phyloP scores from a whole-genome alignment of 306 rosid genomes.

The Cucumis melo region DNA sequence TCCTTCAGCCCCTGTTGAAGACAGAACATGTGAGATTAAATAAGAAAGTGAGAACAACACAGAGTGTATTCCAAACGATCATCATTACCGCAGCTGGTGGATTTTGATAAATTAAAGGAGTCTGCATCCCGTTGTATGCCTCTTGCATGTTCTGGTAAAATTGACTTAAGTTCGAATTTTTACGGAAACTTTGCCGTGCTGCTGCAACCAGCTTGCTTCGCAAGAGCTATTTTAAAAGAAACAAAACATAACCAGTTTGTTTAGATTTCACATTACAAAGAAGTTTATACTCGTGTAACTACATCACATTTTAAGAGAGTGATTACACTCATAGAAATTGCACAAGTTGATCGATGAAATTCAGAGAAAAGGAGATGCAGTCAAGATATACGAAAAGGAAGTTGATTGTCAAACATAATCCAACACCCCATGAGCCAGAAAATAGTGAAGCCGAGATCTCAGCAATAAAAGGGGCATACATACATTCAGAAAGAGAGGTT shows the following conservation, averaged over 20 bases:
- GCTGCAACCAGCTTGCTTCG: slow-evolving; percentile 66
- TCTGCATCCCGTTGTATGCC: slow-evolving; percentile 80
- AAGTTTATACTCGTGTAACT: not conserved
- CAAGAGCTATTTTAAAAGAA: slow-evolving; percentile 46
- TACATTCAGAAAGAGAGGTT: not conserved
- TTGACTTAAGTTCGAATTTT: slow-evolving; percentile 62
- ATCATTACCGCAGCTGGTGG: slow-evolving; percentile 64
- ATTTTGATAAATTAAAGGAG: slow-evolving; percentile 73
- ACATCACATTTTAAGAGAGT: not conserved
- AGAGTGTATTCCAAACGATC: not conserved
- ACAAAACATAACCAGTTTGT: slow-evolving; percentile 2
- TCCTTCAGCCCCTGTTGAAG: slow-evolving; percentile 58
- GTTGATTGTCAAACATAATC: not conserved
- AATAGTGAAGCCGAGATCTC: not conserved
- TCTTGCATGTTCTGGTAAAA: slow-evolving; percentile 71
- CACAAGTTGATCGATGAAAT: not conserved
- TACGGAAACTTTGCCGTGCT: slow-evolving; percentile 58
- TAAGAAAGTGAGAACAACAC: not conserved
- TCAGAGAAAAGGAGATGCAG: not conserved
- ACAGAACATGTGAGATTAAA: not conserved
- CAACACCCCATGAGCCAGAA: not conserved
- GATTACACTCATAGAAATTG: not conserved
- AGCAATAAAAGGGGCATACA: not conserved
- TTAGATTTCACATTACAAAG: not conserved
- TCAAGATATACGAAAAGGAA: not conserved